Conservation (phyloP, 495 filamentous ascomycete genomes). For the Trichoderma orchidacearum region DNA sequence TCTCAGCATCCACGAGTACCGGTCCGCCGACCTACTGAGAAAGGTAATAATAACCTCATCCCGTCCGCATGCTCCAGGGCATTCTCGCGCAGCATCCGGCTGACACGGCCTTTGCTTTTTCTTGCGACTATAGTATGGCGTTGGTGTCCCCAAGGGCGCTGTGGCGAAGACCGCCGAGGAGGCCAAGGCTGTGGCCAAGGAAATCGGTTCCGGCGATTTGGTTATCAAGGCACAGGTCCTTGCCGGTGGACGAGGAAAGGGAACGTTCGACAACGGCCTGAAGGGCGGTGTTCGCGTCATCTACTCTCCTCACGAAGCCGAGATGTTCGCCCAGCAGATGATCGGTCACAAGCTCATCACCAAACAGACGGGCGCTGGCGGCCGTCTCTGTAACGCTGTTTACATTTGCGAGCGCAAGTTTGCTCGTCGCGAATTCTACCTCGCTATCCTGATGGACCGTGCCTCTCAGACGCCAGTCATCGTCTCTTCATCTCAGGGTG, state of each 20-base stretch:
- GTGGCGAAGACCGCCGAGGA: constrained; percentile 74
- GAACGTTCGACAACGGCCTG: constrained; percentile 91
- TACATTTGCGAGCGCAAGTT: constrained; percentile 99
- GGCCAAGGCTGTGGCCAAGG: constrained; percentile 81
- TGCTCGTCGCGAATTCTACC: constrained; percentile 96
- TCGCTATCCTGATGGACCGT: constrained; percentile 96
- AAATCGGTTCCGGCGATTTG: constrained; percentile 88
- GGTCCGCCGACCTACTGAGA: constrained; percentile 79
- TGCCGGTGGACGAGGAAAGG: constrained; percentile 94
- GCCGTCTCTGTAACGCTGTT: constrained; percentile 87
- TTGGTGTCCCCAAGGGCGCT: constrained; percentile 78
- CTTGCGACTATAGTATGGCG: constrained; percentile 56
- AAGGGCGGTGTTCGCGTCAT: constrained; percentile 98
- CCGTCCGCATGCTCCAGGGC: constrained; percentile 6
- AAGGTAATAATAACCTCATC: constrained; percentile 41
- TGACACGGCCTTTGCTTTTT: constrained; percentile 2
- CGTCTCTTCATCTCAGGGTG: constrained; percentile 92
- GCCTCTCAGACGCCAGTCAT: constrained; percentile 84
- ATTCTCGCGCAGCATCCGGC: background rate
- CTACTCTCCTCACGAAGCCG: constrained; percentile 76
- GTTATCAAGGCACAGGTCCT: constrained; percentile 99
- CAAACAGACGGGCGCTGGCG: constrained; percentile 90
- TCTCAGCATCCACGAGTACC: constrained; percentile 94
- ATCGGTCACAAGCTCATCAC: constrained; percentile 99
- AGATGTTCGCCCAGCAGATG: constrained; percentile 98